Evolutionary conservation across 768 basidiomycete genomes (phyloP), one percentile per base, ranked within the genome.

Genomic region (Amanita rubescens): DNA sequence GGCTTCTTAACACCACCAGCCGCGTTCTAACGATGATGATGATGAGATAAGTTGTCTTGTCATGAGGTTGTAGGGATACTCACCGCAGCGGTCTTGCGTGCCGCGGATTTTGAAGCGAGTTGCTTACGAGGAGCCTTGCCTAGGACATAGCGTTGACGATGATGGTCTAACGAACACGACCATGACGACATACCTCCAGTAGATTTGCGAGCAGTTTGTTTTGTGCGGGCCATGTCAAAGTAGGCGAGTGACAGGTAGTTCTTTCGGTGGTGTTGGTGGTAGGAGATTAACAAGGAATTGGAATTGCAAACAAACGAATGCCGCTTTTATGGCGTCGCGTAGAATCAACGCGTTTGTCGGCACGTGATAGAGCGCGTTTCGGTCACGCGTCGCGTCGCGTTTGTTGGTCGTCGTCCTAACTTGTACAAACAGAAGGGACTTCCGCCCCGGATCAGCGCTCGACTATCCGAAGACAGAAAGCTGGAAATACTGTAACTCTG

Each of bases 1-100:
- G 85, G 85, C 72, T 86, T 87, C 81, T 87, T 88, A 67, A 88
- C 82, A 67, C 82, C 83, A 66, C 81, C 81, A 58, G 80, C 67
- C 45, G 77, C 69, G 54, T 69, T 71, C 75, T 53, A 24, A 56
- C n/a, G n/a, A n/a, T 10, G 39, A 6, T 48, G 46, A 56, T 38
- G n/a, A 37, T 46, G 8, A 17, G 41, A 34, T 20, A 43, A 53
- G 35, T 34, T 50, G 27, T n/a, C 32, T 20, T 27, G 30, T 34
- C 17, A 25, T 14, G 14, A 14, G 33, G 12, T 17, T 20, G 14
- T 5, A 44, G 1, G 35, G 20, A 3, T 12, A 68, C 73, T 57
- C 43, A 75, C 74, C 6, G 73, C 59, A 12, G 78, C 75, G n/a
- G 77, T 76, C 69, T 81, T 82, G 54, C 81, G 76, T 54, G 80